Evolutionary conservation across 495 filamentous ascomycete genomes (phyloP).

Genomic region (Hypomontagnella submonticulosa): DNA sequence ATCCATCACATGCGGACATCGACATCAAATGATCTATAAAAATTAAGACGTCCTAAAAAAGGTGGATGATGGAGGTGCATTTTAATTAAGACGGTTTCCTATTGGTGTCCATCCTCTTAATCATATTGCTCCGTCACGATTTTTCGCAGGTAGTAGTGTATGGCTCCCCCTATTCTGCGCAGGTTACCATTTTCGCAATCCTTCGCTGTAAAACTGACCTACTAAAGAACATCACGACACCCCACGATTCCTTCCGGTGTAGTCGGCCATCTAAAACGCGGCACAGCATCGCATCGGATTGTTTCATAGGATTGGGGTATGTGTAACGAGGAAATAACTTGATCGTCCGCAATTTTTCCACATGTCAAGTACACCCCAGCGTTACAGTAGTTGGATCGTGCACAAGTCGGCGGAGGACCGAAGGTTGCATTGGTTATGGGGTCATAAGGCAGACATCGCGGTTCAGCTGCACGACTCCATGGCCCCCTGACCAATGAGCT

Average conservation of each 20-base stretch:
- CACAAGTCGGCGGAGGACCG: background rate
- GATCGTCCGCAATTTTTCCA: constrained; percentile 7
- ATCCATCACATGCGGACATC: constrained; percentile 16
- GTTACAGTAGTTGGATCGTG: constrained; percentile 8
- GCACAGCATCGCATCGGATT: constrained; percentile 14
- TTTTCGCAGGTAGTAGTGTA: constrained; percentile 11
- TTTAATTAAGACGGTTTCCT: constrained; percentile 5
- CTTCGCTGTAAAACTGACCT: constrained; percentile 1
- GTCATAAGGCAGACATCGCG: constrained; percentile 16
- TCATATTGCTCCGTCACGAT: constrained; percentile 18
- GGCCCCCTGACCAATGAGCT: constrained; percentile 1
- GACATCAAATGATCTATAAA: constrained; percentile 14
- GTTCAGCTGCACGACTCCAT: constrained; percentile 9
- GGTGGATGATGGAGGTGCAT: constrained; percentile 2
- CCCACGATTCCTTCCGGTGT: background rate
- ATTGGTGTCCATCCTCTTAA: constrained; percentile 4
- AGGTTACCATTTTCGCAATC: constrained; percentile 11
- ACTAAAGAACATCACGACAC: constrained; percentile 8
- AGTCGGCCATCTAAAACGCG: constrained; percentile 4
- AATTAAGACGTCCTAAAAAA: constrained; percentile 2
- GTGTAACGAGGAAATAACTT: constrained; percentile 15
- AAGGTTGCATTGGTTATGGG: constrained; percentile 14
- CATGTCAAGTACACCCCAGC: background rate
- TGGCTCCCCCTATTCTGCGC: constrained; percentile 15
- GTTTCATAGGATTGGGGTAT: constrained; percentile 2